Evolutionary conservation across 345 rosid species (phyloP).

Genomic region (Garcia nutans): DNA sequence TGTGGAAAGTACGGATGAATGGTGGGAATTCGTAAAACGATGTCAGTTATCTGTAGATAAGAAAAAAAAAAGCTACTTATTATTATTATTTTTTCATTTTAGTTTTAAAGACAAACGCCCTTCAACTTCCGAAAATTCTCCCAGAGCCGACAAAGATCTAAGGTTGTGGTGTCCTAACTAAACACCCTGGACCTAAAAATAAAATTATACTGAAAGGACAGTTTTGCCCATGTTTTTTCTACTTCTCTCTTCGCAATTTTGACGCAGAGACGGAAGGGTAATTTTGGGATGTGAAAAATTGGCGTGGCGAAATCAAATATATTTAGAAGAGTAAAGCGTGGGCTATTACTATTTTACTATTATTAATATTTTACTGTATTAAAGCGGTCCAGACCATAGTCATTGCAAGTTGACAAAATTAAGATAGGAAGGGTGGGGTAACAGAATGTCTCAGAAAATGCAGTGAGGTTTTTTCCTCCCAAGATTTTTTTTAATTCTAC

Average conservation of each 20-base stretch:
- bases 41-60: constrained; percentile 8
- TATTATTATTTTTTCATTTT: too few relatives aligned
- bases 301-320: background rate
- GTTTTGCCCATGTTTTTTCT: background rate
- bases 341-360: background rate
- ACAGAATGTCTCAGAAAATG: background rate
- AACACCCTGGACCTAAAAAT: background rate
- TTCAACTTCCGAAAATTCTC: constrained; percentile 31
- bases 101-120: constrained; percentile 14
- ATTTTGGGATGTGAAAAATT: background rate
- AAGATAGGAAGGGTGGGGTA: background rate
- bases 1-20: constrained; percentile 10
- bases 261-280: background rate
- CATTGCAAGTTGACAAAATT: constrained; percentile 2
- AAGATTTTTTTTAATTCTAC: background rate
- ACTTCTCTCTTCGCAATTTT: too few relatives aligned
- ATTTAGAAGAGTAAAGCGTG: background rate
- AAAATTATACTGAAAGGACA: background rate
- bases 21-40: constrained; percentile 5
- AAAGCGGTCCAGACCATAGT: constrained; percentile 9
- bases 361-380: background rate
- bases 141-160: constrained; percentile 32
- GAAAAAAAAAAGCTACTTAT: background rate
- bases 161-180: constrained; percentile 5
- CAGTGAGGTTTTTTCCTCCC: background rate